phyloP scores from a whole-genome alignment of 768 basidiomycete species.

The Pleurotus tuoliensis region DNA sequence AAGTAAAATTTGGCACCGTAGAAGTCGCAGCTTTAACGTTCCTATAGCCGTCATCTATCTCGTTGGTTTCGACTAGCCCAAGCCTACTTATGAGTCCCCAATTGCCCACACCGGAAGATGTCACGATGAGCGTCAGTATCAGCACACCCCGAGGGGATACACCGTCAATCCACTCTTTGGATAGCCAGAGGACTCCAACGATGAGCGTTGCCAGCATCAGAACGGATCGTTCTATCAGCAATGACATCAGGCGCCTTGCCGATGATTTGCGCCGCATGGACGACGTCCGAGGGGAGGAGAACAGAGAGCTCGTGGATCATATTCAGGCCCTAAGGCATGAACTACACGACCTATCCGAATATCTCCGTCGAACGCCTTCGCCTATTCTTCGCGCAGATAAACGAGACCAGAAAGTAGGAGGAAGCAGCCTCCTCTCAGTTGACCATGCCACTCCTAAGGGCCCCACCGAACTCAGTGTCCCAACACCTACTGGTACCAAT shows the following conservation, averaged over 20 bases:
- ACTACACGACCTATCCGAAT: constrained; percentile 58
- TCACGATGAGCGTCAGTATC: constrained; percentile 43
- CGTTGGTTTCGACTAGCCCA: constrained; percentile 7
- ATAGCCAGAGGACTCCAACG: constrained; percentile 26
- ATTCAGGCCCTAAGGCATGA: constrained; percentile 69
- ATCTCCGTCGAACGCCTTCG: constrained; percentile 41
- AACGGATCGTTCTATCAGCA: constrained; percentile 32
- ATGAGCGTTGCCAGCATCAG: constrained; percentile 37
- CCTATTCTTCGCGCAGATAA: constrained; percentile 17
- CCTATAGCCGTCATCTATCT: neutral
- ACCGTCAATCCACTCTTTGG: constrained; percentile 45
- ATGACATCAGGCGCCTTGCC: constrained; percentile 41
- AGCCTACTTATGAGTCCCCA: constrained; percentile 8
- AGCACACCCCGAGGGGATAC: constrained; percentile 42
- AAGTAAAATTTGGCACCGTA: constrained; percentile 15
- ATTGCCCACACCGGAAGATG: constrained; percentile 20
- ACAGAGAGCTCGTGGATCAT: constrained; percentile 59
- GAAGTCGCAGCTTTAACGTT: neutral
- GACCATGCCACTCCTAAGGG: constrained; percentile 19
- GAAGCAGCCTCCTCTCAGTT: constrained; percentile 35
- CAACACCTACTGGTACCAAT: constrained; percentile 20
- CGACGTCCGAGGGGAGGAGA: constrained; percentile 57
- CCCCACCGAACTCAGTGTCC: constrained; percentile 16
- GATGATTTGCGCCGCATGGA: constrained; percentile 59
- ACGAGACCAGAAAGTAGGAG: constrained; percentile 41